These are phyloP conservation scores for Recurvomyces mirabilis DNA, from an alignment of 495 filamentous ascomycete genomes.

Conservation along the genomic window DNA sequence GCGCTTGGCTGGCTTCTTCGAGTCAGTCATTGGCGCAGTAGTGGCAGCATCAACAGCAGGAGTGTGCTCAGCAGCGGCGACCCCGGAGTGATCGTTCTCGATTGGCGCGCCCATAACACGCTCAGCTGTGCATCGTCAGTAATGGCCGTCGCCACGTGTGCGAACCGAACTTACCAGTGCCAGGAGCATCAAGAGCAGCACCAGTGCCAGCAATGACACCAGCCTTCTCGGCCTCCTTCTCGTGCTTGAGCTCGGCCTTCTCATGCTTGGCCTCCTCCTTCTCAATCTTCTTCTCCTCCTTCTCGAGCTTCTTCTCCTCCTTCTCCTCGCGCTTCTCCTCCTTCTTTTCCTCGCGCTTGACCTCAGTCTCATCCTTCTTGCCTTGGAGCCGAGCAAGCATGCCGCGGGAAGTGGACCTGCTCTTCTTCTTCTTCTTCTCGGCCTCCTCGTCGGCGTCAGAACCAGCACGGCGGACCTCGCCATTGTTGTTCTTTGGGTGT, in stretches of 20 bases:
- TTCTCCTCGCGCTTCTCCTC: conserved; percentile 41
- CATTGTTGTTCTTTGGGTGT: conserved; percentile 30
- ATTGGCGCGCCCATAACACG: conserved; percentile 11
- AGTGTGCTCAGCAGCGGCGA: too few relatives aligned
- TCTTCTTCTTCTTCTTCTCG: conserved; percentile 31
- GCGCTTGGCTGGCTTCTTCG: conserved; percentile 26
- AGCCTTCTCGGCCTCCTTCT: conserved; percentile 19
- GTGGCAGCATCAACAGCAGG: conserved; percentile 4
- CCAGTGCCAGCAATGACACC: neutral
- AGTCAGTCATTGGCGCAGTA: neutral
- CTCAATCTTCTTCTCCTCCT: conserved; percentile 20
- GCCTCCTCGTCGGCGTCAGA: conserved; percentile 33
- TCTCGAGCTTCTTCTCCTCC: conserved; percentile 30
- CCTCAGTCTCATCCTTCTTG: conserved; percentile 47
- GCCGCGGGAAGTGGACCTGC: conserved; percentile 65
- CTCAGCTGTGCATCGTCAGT: conserved; percentile 13
- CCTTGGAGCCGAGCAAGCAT: conserved; percentile 70
- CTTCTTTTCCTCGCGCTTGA: conserved; percentile 39
- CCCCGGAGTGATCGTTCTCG: conserved; percentile 16
- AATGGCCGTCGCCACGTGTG: neutral
- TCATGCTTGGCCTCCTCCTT: conserved; percentile 31
- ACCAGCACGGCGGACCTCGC: conserved; percentile 24
- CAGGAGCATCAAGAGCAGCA: conserved; percentile 14
- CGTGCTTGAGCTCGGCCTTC: conserved; percentile 13
- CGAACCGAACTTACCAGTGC: conserved; percentile 9